These are phyloP conservation scores for Solanum acaule DNA, from an alignment of 257 asterid genomes.

Conservation along the genomic window DNA sequence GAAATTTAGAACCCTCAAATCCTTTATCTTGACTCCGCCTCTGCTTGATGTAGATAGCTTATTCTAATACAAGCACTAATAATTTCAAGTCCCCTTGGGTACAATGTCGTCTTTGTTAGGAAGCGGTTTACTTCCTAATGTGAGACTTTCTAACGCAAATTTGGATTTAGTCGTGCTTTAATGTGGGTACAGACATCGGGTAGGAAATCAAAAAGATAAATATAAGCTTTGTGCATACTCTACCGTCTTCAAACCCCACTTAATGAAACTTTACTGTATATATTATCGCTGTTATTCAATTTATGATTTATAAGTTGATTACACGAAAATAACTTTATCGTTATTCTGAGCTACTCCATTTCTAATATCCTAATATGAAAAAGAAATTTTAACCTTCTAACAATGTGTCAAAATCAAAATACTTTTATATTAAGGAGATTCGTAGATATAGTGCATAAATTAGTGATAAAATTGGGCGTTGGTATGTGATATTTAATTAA, in stretches of 20 bases:
- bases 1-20: too few relatives aligned
- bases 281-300: too few relatives aligned
- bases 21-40: too few relatives aligned
- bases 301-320: too few relatives aligned
- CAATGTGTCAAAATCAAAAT: too few relatives aligned
- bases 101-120: neutral
- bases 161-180: accelerated
- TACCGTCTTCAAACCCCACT: neutral
- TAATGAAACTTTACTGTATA: too few relatives aligned
- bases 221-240: accelerated
- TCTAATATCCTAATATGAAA: neutral
- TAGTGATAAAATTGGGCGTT: neutral
- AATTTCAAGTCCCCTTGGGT: neutral
- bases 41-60: neutral
- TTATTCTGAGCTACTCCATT: neutral
- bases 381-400: neutral
- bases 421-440: neutral
- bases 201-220: too few relatives aligned
- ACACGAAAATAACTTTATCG: neutral
- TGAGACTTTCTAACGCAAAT: accelerated
- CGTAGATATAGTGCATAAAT: neutral
- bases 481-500: neutral
- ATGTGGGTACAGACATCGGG: accelerated
- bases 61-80: too few relatives aligned
- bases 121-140: neutral